Base-by-base conservation (phyloP, 208 protist genomes). In the Crithidia fasciculata region DNA sequence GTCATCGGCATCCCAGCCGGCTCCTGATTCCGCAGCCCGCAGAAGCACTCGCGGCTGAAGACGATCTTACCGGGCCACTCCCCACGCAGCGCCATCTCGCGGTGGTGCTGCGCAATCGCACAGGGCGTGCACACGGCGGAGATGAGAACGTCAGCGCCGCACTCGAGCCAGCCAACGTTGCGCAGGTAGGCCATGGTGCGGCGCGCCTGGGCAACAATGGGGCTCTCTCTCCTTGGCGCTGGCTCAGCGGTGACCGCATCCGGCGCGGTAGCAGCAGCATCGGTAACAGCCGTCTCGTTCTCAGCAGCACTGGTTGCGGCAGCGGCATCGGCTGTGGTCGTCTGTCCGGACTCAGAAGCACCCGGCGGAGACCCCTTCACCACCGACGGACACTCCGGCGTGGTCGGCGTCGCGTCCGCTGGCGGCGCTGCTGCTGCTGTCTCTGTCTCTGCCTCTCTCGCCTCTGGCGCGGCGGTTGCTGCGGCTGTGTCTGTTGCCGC, bases 101-200 rank as follows among this genome's bases (percentile, higher is more conserved):
- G 79, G 61, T 84, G 76, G 44, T 88, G 79, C 76, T 88, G 83
- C 43, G 71, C 70, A 3, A 82, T 54, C 13, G 70, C 69, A 56
- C 78, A 88, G 5, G 63, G 50, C 41, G 58, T 59, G 58, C 83
- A 88, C 49, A 69, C 70, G 19, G 70, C 28, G 4, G 62, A 52
- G 12, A 72, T 61, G 0, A 78, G 49, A 5, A 75, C 37, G 44
- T 83, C 76, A 49, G 70, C 8, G 4, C 72, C 28, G 19, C 67
- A 39, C 15, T n/a, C 65, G n/a, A 64, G 9, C 60, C 55, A 67
- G 8, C 45, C 13, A 5, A 65, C 5, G 18, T 10, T 2, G 3
- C 28, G 41, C 60, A 65, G 44, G 18, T 50, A 4, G 15, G n/a
- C 39, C 4, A 54, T 5, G 60, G 37, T 19, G 13, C 2, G 16